These are phyloP conservation scores for Phytopythium delawarense DNA, from an alignment of 352 stramenopile species.

Conservation along the genomic window DNA sequence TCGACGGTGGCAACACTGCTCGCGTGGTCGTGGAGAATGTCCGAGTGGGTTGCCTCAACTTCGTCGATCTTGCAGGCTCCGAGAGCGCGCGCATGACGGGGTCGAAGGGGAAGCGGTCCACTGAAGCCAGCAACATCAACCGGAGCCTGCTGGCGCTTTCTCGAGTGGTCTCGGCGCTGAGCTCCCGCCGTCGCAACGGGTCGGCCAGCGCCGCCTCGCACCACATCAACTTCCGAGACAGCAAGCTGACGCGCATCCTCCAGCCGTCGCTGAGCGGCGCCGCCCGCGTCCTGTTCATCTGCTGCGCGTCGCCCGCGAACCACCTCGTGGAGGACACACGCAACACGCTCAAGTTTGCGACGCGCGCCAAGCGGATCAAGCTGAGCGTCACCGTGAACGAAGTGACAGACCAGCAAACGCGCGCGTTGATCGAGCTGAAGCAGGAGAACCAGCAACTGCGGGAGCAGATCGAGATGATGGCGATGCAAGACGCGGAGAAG, in stretches of 20 bases:
- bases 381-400: slow-evolving; percentile 38
- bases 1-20: slow-evolving; percentile 4
- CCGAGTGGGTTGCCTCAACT: slow-evolving; percentile 67
- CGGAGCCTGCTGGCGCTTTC: slow-evolving; percentile 72
- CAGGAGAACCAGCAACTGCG: slow-evolving; percentile 41
- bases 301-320: slow-evolving; percentile 72
- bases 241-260: slow-evolving; percentile 91
- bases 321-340: slow-evolving; percentile 85
- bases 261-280: slow-evolving; percentile 85
- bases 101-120: slow-evolving; percentile 47
- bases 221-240: slow-evolving; percentile 92
- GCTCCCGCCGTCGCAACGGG: slow-evolving; percentile 67
- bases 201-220: slow-evolving; percentile 18
- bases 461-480: slow-evolving; percentile 29
- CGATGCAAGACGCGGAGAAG: slow-evolving; percentile 28
- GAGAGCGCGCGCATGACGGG: slow-evolving; percentile 88
- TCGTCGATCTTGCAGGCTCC: slow-evolving; percentile 91
- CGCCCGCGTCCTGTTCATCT: slow-evolving; percentile 81
- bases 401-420: slow-evolving; percentile 29
- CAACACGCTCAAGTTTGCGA: slow-evolving; percentile 91
- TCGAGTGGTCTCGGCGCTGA: slow-evolving; percentile 89
- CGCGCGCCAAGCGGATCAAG: slow-evolving; percentile 84
- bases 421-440: slow-evolving; percentile 30
- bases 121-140: slow-evolving; percentile 61
- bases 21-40: slow-evolving; percentile 16